phyloP scores from a whole-genome alignment of 441 rosid species.

The Omphalea diandra region DNA sequence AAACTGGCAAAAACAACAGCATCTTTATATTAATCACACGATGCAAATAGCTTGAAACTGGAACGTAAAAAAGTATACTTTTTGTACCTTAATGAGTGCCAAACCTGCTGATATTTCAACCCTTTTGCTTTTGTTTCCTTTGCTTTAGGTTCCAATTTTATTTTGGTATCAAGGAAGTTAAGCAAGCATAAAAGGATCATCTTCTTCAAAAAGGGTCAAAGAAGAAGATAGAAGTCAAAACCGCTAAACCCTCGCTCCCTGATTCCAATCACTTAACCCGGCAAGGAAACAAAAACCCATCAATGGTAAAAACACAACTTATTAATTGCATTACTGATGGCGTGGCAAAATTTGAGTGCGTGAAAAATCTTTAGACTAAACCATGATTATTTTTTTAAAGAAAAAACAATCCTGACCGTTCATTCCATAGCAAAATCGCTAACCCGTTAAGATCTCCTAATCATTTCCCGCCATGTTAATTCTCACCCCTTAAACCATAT shows the following conservation, averaged over 20 bases:
- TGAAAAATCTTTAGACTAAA: neutral
- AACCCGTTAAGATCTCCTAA: neutral
- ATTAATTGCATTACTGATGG: no score
- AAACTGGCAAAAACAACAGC: neutral
- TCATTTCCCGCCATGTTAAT: constrained; percentile 74
- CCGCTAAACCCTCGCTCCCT: neutral
- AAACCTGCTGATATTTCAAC: constrained; percentile 17
- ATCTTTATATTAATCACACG: neutral
- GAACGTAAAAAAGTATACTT: no score
- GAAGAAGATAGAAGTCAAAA: neutral
- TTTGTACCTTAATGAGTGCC: constrained; percentile 22
- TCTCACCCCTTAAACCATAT: constrained; percentile 46
- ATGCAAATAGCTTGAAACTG: constrained; percentile 7
- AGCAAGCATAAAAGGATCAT: constrained; percentile 18
- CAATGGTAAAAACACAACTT: no score
- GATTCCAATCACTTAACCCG: neutral
- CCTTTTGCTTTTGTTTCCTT: constrained; percentile 22
- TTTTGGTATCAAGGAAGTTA: constrained; percentile 10
- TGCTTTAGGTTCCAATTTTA: constrained; percentile 19
- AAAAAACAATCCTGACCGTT: constrained; percentile 10
- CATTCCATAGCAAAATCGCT: neutral
- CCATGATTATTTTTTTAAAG: no score
- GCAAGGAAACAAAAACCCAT: neutral
- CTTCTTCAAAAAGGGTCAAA: constrained; percentile 9
- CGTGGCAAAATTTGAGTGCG: constrained; percentile 9